phyloP scores from a whole-genome alignment of 2,329 filamentous ascomycete genomes.

The Fusarium robinianum region DNA sequence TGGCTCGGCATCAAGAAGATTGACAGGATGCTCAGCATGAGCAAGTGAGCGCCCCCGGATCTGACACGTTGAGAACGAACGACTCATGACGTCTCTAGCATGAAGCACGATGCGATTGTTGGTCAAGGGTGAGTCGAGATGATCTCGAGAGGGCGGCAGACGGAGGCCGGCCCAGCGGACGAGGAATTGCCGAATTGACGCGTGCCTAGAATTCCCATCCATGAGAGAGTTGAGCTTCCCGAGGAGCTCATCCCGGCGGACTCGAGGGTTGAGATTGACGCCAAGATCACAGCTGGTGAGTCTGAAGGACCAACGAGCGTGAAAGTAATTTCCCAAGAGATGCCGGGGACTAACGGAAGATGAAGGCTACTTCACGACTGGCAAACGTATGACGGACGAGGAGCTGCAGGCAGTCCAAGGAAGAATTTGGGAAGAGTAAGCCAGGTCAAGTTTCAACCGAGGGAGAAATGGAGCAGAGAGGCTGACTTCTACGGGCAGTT shows the following conservation, averaged over 20 bases:
- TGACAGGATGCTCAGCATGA: constrained; percentile 98
- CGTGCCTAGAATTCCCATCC: constrained; percentile 71
- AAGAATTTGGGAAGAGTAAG: constrained; percentile 84
- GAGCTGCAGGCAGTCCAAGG: constrained; percentile 87
- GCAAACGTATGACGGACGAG: constrained; percentile 84
- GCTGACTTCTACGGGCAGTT: constrained; percentile 40
- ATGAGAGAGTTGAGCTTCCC: constrained; percentile 88
- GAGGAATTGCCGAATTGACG: constrained; percentile 18
- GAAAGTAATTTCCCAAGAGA: constrained; percentile 1
- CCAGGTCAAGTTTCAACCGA: constrained; percentile 18
- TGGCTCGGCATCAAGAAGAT: constrained; percentile 99
- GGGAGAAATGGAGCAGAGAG: constrained; percentile 10
- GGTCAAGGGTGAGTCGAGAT: constrained; percentile 66
- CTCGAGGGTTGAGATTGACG: constrained; percentile 97
- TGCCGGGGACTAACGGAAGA: constrained; percentile 26
- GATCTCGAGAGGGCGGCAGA: constrained; percentile 1
- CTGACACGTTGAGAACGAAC: constrained; percentile 10
- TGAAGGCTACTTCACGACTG: constrained; percentile 77
- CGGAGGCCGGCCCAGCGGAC: constrained; percentile 3
- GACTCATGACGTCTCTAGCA: constrained; percentile 56
- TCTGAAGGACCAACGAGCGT: constrained; percentile 20
- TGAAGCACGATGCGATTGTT: constrained; percentile 91
- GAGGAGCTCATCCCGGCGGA: constrained; percentile 93
- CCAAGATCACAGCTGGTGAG: constrained; percentile 93
- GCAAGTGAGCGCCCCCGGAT: constrained; percentile 67